Evolutionary conservation across 192 early-diverging fungal species (phyloP), one percentile per base, ranked within the genome.

Genomic region (Pilobolus umbonatus): DNA sequence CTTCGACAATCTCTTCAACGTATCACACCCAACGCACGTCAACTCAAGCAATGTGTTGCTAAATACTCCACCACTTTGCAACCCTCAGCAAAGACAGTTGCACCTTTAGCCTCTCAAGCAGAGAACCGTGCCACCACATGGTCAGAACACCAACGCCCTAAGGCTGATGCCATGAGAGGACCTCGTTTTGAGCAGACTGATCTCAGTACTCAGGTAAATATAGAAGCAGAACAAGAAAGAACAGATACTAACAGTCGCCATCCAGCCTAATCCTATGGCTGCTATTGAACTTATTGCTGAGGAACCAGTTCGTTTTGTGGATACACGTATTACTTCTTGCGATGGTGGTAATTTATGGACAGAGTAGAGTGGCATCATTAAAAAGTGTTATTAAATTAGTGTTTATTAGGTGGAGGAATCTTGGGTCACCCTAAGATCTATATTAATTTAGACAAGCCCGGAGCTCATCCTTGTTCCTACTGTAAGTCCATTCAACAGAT

Each of bases 361-460:
- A 38, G 5, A n/a, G 28, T 4, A 5, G 38, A 22, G 3, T 55
- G 28, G n/a, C 1, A 19, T 53, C n/a, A n/a, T n/a, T n/a, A 17
- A 15, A 38, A 29, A 56, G 6, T 55, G 36, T 64, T 66, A 40
- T 44, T 11, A 25, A 28, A n/a, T n/a, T n/a, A n/a, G n/a, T n/a
- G n/a, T n/a, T 64, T 57, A 12, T 48, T 52, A 88, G 86, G 81
- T 47, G 93, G 86, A 45, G 95, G 93, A 58, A 69, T 91, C 36
- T 77, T 98, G 29, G 95, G 95, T 30, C 95, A 98, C 64, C 95
- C 95, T 21, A 88, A 88, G 64, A 89, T 98, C 22, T 98, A 87
- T 76, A 90, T 98, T 66, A 95, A 95, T 73, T 81, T 98, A 67
- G 83, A 87, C 61, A 72, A 74, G 21, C 55, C 80, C 42, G 83